These are phyloP conservation scores for Candida cerambycidarum DNA, from an alignment of 805 yeast genomes.

Conservation along the genomic window DNA sequence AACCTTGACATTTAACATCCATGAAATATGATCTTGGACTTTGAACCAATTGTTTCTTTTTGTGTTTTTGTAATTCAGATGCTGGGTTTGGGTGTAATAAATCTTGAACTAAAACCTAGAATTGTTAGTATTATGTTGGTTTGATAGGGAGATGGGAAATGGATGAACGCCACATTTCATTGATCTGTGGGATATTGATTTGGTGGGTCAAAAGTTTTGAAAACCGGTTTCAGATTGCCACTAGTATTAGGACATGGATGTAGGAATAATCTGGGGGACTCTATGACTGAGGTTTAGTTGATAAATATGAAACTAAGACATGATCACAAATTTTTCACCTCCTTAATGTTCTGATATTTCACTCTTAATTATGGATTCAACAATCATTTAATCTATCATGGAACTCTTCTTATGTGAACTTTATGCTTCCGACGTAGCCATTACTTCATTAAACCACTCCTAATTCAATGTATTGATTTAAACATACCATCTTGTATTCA, in stretches of 20 bases:
- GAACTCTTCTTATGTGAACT: neutral
- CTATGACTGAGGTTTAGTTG: neutral
- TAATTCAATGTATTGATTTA: neutral
- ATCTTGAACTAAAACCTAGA: conserved; percentile 97
- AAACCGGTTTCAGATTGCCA: too few species aligned
- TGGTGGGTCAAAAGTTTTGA: too few species aligned
- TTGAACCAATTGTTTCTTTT: conserved; percentile 95
- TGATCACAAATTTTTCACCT: neutral
- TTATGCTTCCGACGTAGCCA: neutral
- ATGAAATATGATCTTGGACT: conserved; percentile 98
- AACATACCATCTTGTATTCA: conserved; percentile 16
- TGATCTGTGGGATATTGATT: too few species aligned
- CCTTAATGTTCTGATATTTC: neutral
- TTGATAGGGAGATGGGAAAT: neutral
- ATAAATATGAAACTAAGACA: neutral
- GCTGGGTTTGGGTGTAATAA: conserved; percentile 97
- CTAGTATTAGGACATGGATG: too few species aligned
- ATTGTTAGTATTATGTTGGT: conserved; percentile 20
- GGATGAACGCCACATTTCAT: neutral
- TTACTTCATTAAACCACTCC: neutral
- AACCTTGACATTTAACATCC: conserved; percentile 99
- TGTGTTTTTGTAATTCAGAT: conserved; percentile 95
- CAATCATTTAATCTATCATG: neutral
- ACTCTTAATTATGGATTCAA: neutral
- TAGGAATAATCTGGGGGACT: too few species aligned